phyloP scores from a whole-genome alignment of 352 stramenopile genomes.

The Heterotrichella gracilis region DNA sequence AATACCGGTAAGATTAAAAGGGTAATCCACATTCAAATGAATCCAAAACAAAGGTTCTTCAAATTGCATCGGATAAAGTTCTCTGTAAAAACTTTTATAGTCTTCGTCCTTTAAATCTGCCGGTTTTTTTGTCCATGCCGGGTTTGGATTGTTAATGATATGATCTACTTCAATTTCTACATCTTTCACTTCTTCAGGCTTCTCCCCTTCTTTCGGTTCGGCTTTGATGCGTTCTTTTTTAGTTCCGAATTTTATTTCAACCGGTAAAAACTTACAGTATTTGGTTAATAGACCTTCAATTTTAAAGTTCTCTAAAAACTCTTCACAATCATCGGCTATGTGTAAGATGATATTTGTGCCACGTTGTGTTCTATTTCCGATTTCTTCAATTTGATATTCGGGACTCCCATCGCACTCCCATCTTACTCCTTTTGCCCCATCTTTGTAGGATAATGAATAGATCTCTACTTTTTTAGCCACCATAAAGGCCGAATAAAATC shows the following conservation, averaged over 20 bases:
- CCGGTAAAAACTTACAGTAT: constrained; percentile 5
- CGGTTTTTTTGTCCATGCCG: background rate
- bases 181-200: background rate
- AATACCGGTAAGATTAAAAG: background rate
- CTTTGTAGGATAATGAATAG: background rate
- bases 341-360: background rate
- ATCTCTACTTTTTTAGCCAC: background rate
- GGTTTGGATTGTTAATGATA: background rate
- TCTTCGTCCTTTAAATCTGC: background rate
- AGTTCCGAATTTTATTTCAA: constrained; percentile 9
- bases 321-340: background rate
- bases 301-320: background rate
- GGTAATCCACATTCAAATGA: background rate
- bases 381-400: background rate
- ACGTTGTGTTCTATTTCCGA: background rate
- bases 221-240: background rate
- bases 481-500: background rate
- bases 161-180: background rate
- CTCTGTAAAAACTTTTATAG: constrained; percentile 9
- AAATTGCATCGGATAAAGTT: background rate
- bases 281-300: background rate
- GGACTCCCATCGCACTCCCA: background rate
- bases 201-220: background rate
- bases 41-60: background rate
- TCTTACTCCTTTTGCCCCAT: background rate